phyloP scores from a whole-genome alignment of 1,284 basidiomycete genomes.

The Ceratobasidium sp. region DNA sequence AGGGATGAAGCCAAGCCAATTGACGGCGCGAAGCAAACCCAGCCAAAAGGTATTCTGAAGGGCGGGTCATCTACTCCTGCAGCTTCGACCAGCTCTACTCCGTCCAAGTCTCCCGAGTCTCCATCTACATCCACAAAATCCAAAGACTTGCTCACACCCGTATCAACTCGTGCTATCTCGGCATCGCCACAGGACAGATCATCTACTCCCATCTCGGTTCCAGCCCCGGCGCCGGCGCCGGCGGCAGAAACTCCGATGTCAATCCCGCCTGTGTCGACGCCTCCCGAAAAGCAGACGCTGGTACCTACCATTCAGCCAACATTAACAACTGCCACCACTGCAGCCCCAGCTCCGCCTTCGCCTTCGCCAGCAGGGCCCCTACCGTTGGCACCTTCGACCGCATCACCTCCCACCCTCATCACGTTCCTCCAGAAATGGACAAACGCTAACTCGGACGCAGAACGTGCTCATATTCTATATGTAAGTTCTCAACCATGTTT shows the following conservation, averaged over 20 bases:
- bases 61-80: constrained; percentile 46
- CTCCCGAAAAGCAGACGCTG: constrained; percentile 45
- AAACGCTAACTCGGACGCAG: constrained; percentile 22
- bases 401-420: constrained; percentile 56
- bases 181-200: constrained; percentile 42
- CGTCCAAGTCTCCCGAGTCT: neutral
- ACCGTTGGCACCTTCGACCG: constrained; percentile 71
- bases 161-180: constrained; percentile 58
- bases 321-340: neutral
- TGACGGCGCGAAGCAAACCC: neutral
- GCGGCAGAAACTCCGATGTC: neutral
- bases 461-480: constrained; percentile 9
- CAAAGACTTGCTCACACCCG: constrained; percentile 51
- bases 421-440: constrained; percentile 66
- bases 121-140: constrained; percentile 45
- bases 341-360: neutral
- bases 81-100: constrained; percentile 23
- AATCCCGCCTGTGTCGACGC: neutral
- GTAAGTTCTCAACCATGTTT: constrained; percentile 7
- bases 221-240: constrained; percentile 10
- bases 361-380: constrained; percentile 64
- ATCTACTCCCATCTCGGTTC: constrained; percentile 48
- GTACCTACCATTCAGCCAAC: constrained; percentile 20
- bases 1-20: constrained; percentile 11
- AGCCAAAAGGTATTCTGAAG: constrained; percentile 32